Percentiles rank a stretch among this genome's conserved stretches.
These are phyloP conservation scores for Ophiostoma sp. DNA, from an alignment of 2,329 filamentous ascomycete species.

Conservation along the genomic window DNA sequence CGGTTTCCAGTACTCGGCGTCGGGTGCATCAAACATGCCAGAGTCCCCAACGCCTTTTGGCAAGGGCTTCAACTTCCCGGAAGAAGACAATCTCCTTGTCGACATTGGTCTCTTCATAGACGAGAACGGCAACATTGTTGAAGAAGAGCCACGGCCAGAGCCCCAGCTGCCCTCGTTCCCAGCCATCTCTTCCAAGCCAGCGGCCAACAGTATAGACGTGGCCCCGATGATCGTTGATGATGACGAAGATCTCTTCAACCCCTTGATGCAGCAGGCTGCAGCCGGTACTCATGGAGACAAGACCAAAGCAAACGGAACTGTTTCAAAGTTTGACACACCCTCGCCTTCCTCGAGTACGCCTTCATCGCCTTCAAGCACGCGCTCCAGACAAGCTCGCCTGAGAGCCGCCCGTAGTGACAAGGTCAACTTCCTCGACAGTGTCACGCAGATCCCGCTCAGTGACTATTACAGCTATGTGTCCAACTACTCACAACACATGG, in stretches of 20 bases:
- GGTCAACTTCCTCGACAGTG: conserved; percentile 24
- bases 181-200: neutral
- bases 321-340: neutral
- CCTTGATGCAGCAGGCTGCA: neutral
- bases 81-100: conserved; percentile 40
- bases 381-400: conserved; percentile 16
- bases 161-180: conserved; percentile 26
- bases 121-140: conserved; percentile 27
- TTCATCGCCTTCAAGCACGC: neutral
- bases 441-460: conserved; percentile 27
- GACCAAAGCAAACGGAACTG: neutral
- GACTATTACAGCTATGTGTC: conserved; percentile 25
- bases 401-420: neutral
- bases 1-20: conserved; percentile 25
- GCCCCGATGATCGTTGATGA: conserved; percentile 23
- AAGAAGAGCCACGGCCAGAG: conserved; percentile 26
- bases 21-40: conserved; percentile 21
- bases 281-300: neutral
- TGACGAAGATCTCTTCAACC: conserved; percentile 20
- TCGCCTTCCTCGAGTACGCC: conserved; percentile 14
- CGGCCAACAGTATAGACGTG: neutral
- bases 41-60: conserved; percentile 26
- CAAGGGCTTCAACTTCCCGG: conserved; percentile 36
- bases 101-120: conserved; percentile 35
- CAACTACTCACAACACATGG: conserved; percentile 28